Percentiles rank a stretch among this genome's conserved stretches.
These are phyloP conservation scores for Globisporangium okanoganense DNA, from an alignment of 352 stramenopile species.

Conservation along the genomic window DNA sequence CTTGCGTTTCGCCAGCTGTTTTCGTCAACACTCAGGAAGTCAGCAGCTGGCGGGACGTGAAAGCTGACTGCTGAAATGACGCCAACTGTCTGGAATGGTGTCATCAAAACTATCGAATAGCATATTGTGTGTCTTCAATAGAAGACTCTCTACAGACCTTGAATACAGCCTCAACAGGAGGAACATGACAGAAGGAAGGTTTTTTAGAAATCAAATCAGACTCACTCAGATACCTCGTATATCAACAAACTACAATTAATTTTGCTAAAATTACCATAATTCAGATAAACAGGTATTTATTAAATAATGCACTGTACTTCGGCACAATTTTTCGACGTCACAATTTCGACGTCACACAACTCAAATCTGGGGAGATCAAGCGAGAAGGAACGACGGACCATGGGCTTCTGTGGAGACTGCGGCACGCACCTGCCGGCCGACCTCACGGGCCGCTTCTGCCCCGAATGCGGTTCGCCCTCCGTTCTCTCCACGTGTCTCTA, in stretches of 20 bases:
- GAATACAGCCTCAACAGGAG: not conserved
- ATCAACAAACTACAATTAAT: no score
- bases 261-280: no score
- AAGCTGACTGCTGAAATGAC: not conserved
- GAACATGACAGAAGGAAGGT: not conserved
- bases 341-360: not conserved
- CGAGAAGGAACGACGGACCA: slow-evolving; percentile 13
- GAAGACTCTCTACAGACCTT: not conserved
- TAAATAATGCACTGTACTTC: not conserved
- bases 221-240: not conserved
- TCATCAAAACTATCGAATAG: not conserved
- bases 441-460: slow-evolving; percentile 60
- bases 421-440: slow-evolving; percentile 56
- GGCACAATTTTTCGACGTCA: not conserved
- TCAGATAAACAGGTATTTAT: not conserved
- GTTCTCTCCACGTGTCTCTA: slow-evolving; percentile 1
- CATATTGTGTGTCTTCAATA: not conserved
- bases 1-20: no score
- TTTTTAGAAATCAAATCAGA: not conserved
- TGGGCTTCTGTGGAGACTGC: slow-evolving; percentile 86
- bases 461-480: slow-evolving; percentile 60
- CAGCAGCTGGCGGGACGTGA: no score
- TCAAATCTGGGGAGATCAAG: not conserved
- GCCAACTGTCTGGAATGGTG: not conserved
- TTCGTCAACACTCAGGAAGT: no score